A percentile compares a stretch with the other conserved stretches of the same genome.
These are phyloP conservation scores for Barnettozyma botsteinii DNA, from an alignment of 805 yeast genomes.

Conservation along the genomic window DNA sequence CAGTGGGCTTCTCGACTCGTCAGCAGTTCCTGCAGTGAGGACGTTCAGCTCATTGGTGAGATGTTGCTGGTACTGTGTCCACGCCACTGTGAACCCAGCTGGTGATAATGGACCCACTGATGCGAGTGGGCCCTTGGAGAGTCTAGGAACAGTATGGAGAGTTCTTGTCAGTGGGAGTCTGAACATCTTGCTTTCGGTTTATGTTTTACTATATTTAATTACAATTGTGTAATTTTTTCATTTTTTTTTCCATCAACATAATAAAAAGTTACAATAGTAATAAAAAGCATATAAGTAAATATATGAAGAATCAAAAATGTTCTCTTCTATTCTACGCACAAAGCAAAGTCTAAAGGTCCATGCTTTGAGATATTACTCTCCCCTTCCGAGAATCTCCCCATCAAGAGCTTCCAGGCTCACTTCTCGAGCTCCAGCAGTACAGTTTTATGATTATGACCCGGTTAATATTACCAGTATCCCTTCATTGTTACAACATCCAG, in stretches of 20 bases:
- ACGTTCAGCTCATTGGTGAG: constrained; percentile 54
- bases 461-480: background rate
- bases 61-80: constrained; percentile 75
- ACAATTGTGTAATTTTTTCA: background rate
- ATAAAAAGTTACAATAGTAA: too few species aligned
- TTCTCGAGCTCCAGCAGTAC: too few species aligned
- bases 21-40: constrained; percentile 70
- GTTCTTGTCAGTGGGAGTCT: constrained; percentile 15
- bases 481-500: constrained; percentile 49
- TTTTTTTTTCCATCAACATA: constrained; percentile 1
- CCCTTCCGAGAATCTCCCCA: too few species aligned
- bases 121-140: constrained; percentile 29
- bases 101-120: constrained; percentile 53
- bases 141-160: constrained; percentile 60
- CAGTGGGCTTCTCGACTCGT: constrained; percentile 71
- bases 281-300: too few species aligned
- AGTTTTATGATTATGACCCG: too few species aligned
- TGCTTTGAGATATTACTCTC: too few species aligned
- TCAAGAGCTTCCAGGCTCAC: too few species aligned
- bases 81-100: constrained; percentile 63
- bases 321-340: too few species aligned
- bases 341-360: too few species aligned
- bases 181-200: too few species aligned
- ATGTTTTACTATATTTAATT: too few species aligned
- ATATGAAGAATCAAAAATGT: too few species aligned